Evolutionary conservation across 306 rosid genomes (phyloP), one percentile per base, ranked within the genome.

Genomic region (Heteromeles arbutifolia): DNA sequence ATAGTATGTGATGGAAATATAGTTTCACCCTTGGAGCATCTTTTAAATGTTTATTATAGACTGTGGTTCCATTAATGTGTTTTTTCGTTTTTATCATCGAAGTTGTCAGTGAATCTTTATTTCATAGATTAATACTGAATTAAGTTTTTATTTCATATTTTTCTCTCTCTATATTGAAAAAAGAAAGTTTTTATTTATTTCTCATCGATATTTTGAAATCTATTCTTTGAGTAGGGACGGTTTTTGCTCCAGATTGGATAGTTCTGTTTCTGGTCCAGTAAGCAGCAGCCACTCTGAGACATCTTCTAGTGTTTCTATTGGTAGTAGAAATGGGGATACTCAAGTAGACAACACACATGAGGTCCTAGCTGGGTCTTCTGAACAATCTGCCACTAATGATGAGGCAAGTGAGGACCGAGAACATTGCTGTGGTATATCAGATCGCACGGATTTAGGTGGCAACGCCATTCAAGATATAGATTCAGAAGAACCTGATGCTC

Each of bases 191-290:
- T 17, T 50, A 19, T n/a, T 58, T 61, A 56, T 31, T 70, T 56
- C 48, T 48, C 52, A 26, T 25, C 15, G 8, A 61, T 56, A 31
- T 73, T 52, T 68, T 77, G 65, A 29, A 37, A 77, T 61, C 65
- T 9, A 79, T 84, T 79, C 74, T 80, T 84, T 79, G 75, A 48
- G 34, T 53, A 95, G 99, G 96, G 98, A 92, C 75, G 99, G 96
- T 31, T 89, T 90, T 80, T 82, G 80, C 85, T 90, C 87, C 77
- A 82, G 86, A 83, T 80, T 84, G 85, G 90, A 94, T 77, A 75
- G 59, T 77, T 75, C 87, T 83, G 86, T 77, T 78, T 77, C 84
- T 76, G 81, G 79, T 79, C 93, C 88, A 83, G 86, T 70, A 53
- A 78, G 88, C 77, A 79, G 83, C 85, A 81, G 78, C 73, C 81